Conservation (phyloP, 306 rosid species). For the Dicorynia guianensis region DNA sequence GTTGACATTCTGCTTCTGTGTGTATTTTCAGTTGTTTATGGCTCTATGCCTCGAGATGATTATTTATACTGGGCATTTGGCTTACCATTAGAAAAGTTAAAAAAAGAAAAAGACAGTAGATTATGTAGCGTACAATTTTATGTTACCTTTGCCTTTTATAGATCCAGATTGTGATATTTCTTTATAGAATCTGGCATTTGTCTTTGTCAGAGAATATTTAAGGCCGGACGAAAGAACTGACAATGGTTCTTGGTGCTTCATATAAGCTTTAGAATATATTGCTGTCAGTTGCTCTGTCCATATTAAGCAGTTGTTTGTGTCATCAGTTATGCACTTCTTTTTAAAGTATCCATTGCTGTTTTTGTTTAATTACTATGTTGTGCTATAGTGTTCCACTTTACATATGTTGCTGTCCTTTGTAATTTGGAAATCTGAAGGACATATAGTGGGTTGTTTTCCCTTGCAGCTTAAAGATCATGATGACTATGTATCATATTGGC, state of each 20-base stretch:
- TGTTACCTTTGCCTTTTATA: too few relatives aligned
- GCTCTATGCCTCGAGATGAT: too few relatives aligned
- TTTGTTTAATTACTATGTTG: constrained; percentile 7
- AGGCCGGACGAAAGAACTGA: constrained; percentile 10
- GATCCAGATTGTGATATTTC: too few relatives aligned
- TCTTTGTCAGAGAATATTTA: constrained; percentile 14
- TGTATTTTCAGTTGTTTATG: too few relatives aligned
- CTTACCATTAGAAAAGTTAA: too few relatives aligned
- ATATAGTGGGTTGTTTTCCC: constrained; percentile 45
- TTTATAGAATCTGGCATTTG: background rate
- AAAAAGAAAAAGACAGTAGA: too few relatives aligned
- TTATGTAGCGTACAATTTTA: too few relatives aligned
- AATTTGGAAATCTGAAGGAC: constrained; percentile 42
- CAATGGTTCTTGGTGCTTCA: too few relatives aligned
- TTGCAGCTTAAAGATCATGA: constrained; percentile 67
- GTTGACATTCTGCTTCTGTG: constrained; percentile 6
- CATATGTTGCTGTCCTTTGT: constrained; percentile 16
- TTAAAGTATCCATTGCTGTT: constrained; percentile 16
- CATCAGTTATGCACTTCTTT: background rate
- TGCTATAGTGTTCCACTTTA: constrained; percentile 24
- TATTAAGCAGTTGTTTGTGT: constrained; percentile 15
- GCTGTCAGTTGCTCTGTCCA: constrained; percentile 25
- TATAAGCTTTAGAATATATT: too few relatives aligned
- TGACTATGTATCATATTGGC: constrained; percentile 77
- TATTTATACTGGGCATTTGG: too few relatives aligned